Base-by-base conservation (phyloP, 345 rosid species). In the Pugionium cornutum region DNA sequence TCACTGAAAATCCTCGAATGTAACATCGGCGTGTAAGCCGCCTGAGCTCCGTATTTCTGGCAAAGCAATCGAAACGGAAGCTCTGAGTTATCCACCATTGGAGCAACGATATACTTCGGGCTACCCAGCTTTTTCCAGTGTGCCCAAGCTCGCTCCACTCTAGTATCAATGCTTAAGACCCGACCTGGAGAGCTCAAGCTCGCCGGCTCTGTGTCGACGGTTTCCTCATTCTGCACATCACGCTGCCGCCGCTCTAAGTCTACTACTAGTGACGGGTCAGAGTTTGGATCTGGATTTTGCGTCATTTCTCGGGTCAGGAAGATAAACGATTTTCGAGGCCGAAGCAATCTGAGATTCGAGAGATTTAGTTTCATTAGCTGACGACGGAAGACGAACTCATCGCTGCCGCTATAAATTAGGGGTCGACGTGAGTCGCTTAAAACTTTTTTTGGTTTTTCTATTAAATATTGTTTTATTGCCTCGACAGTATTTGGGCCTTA, bases 21-120 rank as follows among this genome's bases (percentile, higher is more conserved):
- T 45, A 94, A 73, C 97, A 94, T 94, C 4, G 96, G 99, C 9
- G 96, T 88, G 37, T 90, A 90, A 3, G 96, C 99, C 34, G 95
- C 97, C 26, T 82, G 79, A 27, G 99, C 99, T 4, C 99, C 97
- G 58, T 84, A 90, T 79, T 87, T 88, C 41, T 90, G 81, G 27
- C 97, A 94, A 4, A 94, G 97, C 91, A 94, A 76, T 53, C 99
- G 77, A 79, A 90, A 90, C 9, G 97, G 99, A 6, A 94, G 88
- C 87, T 88, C 99, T 3, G 97, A 94, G 74, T 94, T 94, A 64
- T 94, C 99, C 58, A 90, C 99, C 97, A 94, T 92, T 18, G 97
- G 96, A n/a, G 97, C 99, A 11, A 90, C 97, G 0, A 90, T 74
- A 29, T 77, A 75, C 78, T 82, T 88, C 2, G 99, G 99, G 11